Percentiles rank a stretch among this genome's conserved stretches.
Conservation (phyloP, 75 land plant species). For the Gnetum montanum region DNA sequence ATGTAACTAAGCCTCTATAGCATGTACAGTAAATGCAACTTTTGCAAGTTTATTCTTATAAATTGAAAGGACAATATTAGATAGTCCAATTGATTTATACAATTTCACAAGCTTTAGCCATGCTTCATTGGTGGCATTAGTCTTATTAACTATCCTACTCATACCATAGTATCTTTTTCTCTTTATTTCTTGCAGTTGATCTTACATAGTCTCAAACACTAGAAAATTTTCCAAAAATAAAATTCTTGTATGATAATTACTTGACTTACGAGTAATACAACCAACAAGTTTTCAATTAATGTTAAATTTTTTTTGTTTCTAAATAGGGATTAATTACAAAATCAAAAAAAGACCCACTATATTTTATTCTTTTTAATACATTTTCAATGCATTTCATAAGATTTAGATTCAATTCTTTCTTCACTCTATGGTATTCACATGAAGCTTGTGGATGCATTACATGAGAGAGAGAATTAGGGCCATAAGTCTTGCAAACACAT, state of each 20-base stretch:
- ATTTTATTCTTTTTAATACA: slow-evolving; percentile 21
- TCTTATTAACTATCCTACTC: slow-evolving; percentile 11
- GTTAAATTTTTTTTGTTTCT: slow-evolving; percentile 22
- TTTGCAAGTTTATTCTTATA: slow-evolving; percentile 22
- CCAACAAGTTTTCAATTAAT: slow-evolving; percentile 34
- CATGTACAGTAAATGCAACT: slow-evolving; percentile 17
- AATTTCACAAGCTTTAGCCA: slow-evolving; percentile 41
- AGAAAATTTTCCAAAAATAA: slow-evolving; percentile 29
- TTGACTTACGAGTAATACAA: slow-evolving; percentile 27
- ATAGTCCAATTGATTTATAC: slow-evolving; percentile 36
- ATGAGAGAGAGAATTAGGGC: slow-evolving; percentile 15
- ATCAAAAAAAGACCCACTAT: slow-evolving; percentile 25
- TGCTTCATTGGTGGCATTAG: slow-evolving; percentile 19
- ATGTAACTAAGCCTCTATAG: slow-evolving; percentile 26
- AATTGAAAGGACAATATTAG: slow-evolving; percentile 38
- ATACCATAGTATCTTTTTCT: slow-evolving; percentile 30
- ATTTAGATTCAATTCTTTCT: slow-evolving; percentile 12
- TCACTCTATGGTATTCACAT: slow-evolving; percentile 3
- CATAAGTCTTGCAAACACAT: slow-evolving; percentile 35
- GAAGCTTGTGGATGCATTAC: slow-evolving; percentile 23
- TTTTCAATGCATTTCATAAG: slow-evolving; percentile 23
- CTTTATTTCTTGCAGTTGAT: slow-evolving; percentile 2
- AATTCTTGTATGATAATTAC: slow-evolving; percentile 38
- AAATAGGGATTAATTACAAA: slow-evolving; percentile 24
- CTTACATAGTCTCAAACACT: slow-evolving; percentile 21